Evolutionary conservation across 345 rosid species (phyloP).

Genomic region (Gossypium turneri): DNA sequence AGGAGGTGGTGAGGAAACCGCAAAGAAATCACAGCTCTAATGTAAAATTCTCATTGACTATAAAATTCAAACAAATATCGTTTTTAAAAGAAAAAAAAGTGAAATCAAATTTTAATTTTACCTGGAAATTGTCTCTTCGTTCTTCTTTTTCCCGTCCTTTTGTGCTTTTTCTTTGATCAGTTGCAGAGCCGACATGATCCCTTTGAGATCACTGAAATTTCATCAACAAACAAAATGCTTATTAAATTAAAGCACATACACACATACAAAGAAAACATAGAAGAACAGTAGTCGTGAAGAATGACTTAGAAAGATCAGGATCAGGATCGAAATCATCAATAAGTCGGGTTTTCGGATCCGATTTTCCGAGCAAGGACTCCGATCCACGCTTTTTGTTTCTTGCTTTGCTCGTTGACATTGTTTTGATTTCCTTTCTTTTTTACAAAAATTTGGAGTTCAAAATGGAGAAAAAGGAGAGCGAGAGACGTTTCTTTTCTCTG

Average conservation of each 20-base stretch:
- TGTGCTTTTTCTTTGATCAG: slow-evolving; percentile 72
- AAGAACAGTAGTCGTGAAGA: not conserved
- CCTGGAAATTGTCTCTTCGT: slow-evolving; percentile 88
- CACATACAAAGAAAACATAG: not conserved
- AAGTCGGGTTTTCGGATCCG: slow-evolving; percentile 34
- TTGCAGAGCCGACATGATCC: slow-evolving; percentile 77
- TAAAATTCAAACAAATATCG: not conserved
- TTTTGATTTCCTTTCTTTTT: not conserved
- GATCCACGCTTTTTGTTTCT: slow-evolving; percentile 40
- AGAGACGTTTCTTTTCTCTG: not conserved
- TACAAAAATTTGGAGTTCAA: not conserved
- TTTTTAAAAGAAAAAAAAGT: not conserved
- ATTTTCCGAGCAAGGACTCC: slow-evolving; percentile 33
- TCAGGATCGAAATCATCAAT: slow-evolving; percentile 55
- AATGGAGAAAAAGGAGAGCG: not conserved
- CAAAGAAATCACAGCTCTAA: not conserved
- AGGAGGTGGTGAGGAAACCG: not conserved
- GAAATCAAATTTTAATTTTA: slow-evolving; percentile 2
- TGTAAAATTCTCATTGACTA: not conserved
- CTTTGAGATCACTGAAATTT: slow-evolving; percentile 65
- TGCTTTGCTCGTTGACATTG: slow-evolving; percentile 35
- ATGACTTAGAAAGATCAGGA: slow-evolving; percentile 57
- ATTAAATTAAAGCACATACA: not conserved
- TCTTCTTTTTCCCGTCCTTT: slow-evolving; percentile 74
- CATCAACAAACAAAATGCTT: slow-evolving; percentile 1